A percentile compares a stretch with the other conserved stretches of the same genome.
These are phyloP conservation scores for Entrophospora sp. DNA, from an alignment of 192 early-diverging fungal species.

Conservation along the genomic window DNA sequence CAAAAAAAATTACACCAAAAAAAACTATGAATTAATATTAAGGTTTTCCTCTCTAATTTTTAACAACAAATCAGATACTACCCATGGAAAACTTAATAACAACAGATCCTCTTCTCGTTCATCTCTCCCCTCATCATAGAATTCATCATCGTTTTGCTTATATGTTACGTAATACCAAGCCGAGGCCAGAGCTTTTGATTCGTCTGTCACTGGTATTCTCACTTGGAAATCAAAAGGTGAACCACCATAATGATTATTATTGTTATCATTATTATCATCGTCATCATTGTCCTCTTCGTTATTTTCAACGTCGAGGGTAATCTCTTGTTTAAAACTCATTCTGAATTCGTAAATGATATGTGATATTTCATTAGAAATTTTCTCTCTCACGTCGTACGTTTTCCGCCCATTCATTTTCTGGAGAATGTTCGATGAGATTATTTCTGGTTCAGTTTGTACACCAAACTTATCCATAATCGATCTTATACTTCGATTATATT, in stretches of 20 bases:
- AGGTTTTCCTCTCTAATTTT: not conserved
- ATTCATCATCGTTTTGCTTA: not conserved
- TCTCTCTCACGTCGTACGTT: not conserved
- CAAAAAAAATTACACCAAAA: too few relatives aligned
- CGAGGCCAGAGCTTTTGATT: conserved; percentile 13
- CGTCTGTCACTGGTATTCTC: not conserved
- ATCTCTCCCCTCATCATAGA: not conserved
- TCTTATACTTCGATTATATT: not conserved
- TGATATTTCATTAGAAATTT: not conserved
- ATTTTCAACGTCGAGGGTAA: too few relatives aligned
- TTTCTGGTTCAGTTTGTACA: conserved; percentile 9
- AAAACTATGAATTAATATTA: too few relatives aligned
- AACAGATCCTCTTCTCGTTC: not conserved
- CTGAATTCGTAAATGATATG: not conserved
- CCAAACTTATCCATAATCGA: conserved; percentile 2
- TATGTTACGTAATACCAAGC: conserved; percentile 16
- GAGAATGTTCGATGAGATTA: not conserved
- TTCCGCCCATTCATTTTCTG: not conserved
- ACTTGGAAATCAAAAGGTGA: not conserved
- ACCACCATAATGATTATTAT: not conserved
- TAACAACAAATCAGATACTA: conserved; percentile 1
- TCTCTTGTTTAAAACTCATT: not conserved
- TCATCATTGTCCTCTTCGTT: not conserved
- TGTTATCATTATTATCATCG: not conserved
- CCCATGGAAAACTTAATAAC: conserved; percentile 13